A percentile compares a stretch with the other conserved stretches of the same genome.
Evolutionary conservation across 768 basidiomycete species (phyloP).

Genomic region (Leucosporidium scottii): DNA sequence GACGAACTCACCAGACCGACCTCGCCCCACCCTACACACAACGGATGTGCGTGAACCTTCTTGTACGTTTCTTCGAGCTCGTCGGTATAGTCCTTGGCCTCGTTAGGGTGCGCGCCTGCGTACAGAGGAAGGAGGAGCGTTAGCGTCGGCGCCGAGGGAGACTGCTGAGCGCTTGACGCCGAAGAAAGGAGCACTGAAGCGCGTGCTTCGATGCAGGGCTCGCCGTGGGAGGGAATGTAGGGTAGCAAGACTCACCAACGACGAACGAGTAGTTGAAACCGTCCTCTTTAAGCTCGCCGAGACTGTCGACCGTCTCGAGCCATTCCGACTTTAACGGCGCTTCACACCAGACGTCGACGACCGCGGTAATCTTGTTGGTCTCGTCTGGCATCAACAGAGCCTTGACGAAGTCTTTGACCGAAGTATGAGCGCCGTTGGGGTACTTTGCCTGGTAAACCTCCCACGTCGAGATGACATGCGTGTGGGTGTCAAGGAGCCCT

Average conservation of each 20-base stretch:
- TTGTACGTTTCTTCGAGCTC: constrained; percentile 63
- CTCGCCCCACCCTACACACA: constrained; percentile 82
- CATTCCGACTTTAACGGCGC: constrained; percentile 1
- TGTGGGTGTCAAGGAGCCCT: constrained; percentile 72
- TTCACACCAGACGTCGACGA: constrained; percentile 87
- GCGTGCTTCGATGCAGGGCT: too few relatives aligned
- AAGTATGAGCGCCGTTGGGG: constrained; percentile 45
- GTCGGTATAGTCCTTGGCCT: constrained; percentile 63
- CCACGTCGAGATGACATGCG: constrained; percentile 71
- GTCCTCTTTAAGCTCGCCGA: constrained; percentile 14
- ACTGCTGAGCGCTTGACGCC: too few relatives aligned
- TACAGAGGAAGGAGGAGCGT: neutral
- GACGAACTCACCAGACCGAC: constrained; percentile 50
- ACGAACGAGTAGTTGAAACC: constrained; percentile 69
- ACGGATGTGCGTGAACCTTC: constrained; percentile 53
- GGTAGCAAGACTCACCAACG: constrained; percentile 63
- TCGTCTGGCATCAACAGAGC: constrained; percentile 48
- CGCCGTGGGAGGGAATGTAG: too few relatives aligned
- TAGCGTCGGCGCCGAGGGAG: constrained; percentile 35
- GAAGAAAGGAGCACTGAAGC: too few relatives aligned
- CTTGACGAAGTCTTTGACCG: constrained; percentile 60
- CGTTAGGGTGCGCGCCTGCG: constrained; percentile 49
- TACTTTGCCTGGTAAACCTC: constrained; percentile 58
- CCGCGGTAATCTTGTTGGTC: constrained; percentile 50
- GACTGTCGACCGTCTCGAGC: constrained; percentile 5